Conservation (phyloP, 345 rosid genomes). For the Arabis hirsuta region DNA sequence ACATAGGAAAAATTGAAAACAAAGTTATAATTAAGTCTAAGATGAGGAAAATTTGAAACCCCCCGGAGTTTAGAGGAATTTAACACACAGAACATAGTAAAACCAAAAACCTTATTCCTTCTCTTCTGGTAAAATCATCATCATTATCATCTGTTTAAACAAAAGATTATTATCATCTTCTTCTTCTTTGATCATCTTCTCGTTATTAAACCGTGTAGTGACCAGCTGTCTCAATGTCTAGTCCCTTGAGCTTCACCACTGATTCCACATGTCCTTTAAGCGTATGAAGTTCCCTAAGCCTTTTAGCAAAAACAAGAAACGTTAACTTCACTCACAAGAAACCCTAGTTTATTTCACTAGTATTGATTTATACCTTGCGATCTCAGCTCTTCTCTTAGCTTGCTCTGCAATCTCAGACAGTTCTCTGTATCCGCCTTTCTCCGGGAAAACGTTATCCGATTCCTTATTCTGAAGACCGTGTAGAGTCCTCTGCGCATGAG, state of each 20-base stretch:
- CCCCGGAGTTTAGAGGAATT: conserved; percentile 25
- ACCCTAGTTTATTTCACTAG: not conserved
- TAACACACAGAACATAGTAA: conserved; percentile 3
- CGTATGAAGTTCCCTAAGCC: conserved; percentile 84
- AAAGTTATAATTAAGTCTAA: conserved; percentile 17
- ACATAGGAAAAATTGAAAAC: too few species aligned
- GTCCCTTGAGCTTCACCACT: conserved; percentile 83
- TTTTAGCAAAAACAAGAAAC: conserved; percentile 25
- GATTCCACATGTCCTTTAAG: conserved; percentile 92
- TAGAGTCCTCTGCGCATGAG: conserved; percentile 75
- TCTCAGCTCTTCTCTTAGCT: conserved; percentile 86
- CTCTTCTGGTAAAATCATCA: conserved; percentile 20
- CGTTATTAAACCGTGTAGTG: conserved; percentile 67
- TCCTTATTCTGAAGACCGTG: conserved; percentile 82
- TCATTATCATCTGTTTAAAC: conserved; percentile 21
- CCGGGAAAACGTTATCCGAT: conserved; percentile 48
- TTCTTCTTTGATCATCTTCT: conserved; percentile 24
- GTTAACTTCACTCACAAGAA: conserved; percentile 22
- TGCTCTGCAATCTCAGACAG: conserved; percentile 86
- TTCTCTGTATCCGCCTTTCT: conserved; percentile 71
- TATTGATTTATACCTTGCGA: conserved; percentile 61
- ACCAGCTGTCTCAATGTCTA: conserved; percentile 81
- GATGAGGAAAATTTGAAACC: not conserved
- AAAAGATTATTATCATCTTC: conserved; percentile 3
- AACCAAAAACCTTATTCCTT: not conserved